These are phyloP conservation scores for Rhododendron williamsianum DNA, from an alignment of 148 eudicot species.

Conservation along the genomic window DNA sequence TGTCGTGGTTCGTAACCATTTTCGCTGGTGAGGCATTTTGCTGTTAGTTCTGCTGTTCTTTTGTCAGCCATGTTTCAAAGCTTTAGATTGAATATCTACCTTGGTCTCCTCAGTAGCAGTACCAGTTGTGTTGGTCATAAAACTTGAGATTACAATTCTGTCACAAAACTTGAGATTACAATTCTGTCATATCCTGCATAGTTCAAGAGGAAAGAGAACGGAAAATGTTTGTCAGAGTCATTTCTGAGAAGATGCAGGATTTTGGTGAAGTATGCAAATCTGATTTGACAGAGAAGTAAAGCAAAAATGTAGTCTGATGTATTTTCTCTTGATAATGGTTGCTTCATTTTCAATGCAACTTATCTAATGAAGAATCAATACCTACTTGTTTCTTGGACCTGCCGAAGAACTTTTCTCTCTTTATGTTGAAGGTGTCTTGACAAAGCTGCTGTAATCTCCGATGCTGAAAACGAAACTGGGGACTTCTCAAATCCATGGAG, in stretches of 20 bases:
- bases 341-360: neutral
- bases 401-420: neutral
- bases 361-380: neutral
- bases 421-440: conserved; percentile 38
- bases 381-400: neutral
- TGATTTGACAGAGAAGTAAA: neutral
- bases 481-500: conserved; percentile 36
- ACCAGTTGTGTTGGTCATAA: neutral
- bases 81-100: neutral
- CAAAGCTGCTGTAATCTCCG: conserved; percentile 40
- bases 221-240: neutral
- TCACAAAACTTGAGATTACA: neutral
- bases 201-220: neutral
- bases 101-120: neutral
- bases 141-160: neutral
- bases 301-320: neutral
- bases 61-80: neutral
- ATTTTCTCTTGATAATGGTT: neutral
- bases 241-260: neutral
- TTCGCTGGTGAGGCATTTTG: neutral
- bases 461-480: conserved; percentile 23
- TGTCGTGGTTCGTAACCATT: neutral
- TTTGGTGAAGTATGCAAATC: neutral
- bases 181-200: neutral
- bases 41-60: neutral